Evolutionary conservation across 176 grass and related monocot species (phyloP), one percentile per base, ranked within the genome.

Genomic region (Ensete ventricosum): DNA sequence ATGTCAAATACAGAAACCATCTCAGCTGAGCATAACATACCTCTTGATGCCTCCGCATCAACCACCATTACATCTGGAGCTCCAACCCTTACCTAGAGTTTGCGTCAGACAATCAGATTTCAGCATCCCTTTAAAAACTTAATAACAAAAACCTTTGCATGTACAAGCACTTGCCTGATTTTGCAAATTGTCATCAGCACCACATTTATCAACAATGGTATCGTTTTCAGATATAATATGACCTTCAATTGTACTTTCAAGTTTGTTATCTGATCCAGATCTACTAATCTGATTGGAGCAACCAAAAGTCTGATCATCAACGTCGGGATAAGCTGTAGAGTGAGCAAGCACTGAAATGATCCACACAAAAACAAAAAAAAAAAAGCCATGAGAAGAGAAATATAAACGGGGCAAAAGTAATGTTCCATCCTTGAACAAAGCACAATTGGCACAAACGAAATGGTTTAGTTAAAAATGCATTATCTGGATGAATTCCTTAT

Each of bases 131-230:
- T 81, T 78, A 53, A 73, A 58, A 76, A 43, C 60, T 78, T 14
- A 52, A 68, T 76, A 49, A 21, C 0, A 0, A 49, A 1, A 12
- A 14, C 11, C 9, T n/a, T n/a, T 16, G 48, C 81, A 67, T 79
- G 54, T 54, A 43, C 10, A 73, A 29, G 34, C 52, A 84, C 89
- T 92, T 73, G 21, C 85, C 83, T 77, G 49, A 52, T 78, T 64
- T 70, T 76, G 69, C 60, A 10, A 77, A 76, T 25, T 81, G 19
- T 29, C 53, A 72, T 79, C 86, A 81, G 50, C 11, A 62, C 52
- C 57, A 77, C 84, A 67, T 50, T 14, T 76, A 48, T 8, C 29
- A 72, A 60, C 43, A 67, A n/a, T 43, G 34, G 16, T 53, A 72
- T 10, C 55, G 43, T 4, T 50, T 52, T 14, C 69, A 52, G 34